phyloP scores from a whole-genome alignment of 208 protist species.

The Naegleria lovaniensis region DNA sequence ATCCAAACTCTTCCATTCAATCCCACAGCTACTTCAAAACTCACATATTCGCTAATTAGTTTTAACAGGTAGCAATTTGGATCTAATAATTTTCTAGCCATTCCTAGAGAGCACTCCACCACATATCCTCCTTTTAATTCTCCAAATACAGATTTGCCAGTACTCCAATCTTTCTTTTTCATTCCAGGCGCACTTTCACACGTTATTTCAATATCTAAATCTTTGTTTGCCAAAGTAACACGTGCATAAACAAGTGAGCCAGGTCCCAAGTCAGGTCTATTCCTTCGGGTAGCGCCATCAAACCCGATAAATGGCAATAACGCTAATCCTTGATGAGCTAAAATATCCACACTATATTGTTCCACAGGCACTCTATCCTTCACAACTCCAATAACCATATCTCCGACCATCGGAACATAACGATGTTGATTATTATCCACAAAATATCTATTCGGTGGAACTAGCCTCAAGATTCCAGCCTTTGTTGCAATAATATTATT shows the following conservation, averaged over 20 bases:
- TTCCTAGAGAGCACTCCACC: not conserved
- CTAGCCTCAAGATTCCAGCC: not conserved
- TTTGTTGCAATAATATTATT: slow-evolving; percentile 11
- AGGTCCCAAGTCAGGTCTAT: slow-evolving; percentile 14
- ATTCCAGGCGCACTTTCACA: not conserved
- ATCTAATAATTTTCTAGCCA: not conserved
- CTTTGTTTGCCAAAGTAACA: slow-evolving; percentile 9
- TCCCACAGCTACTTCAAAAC: slow-evolving; percentile 24
- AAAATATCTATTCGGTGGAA: slow-evolving; percentile 6
- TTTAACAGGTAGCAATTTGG: not conserved
- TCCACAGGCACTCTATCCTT: not conserved
- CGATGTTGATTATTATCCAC: slow-evolving; percentile 1
- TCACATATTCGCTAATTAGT: not conserved
- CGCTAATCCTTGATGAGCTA: not conserved
- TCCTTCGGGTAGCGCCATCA: slow-evolving; percentile 26
- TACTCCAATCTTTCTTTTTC: slow-evolving; percentile 18
- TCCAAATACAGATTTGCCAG: slow-evolving; percentile 14
- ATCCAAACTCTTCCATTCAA: slow-evolving; percentile 33
- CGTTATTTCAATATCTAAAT: slow-evolving; percentile 28
- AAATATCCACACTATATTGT: slow-evolving; percentile 19
- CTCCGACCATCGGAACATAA: not conserved
- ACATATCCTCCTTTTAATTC: slow-evolving; percentile 24
- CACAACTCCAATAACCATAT: slow-evolving; percentile 27
- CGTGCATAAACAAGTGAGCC: slow-evolving; percentile 8
- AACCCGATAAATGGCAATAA: not conserved